phyloP scores from a whole-genome alignment of 1,284 basidiomycete genomes.

The Puccinia hordei region DNA sequence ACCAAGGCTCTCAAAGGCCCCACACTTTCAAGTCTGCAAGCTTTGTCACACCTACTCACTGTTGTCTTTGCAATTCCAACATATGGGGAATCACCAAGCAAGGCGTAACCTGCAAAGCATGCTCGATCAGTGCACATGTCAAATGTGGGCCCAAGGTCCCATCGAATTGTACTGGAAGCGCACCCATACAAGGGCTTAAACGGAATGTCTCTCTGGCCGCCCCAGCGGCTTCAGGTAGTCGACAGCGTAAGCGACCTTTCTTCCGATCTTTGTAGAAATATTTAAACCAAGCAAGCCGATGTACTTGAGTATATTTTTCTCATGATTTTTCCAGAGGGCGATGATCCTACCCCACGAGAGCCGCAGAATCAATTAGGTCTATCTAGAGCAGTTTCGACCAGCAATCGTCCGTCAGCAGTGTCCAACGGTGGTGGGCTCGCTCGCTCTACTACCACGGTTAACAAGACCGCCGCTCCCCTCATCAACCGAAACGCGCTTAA shows the following conservation, averaged over 20 bases:
- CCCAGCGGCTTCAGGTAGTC: neutral
- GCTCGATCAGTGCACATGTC: conserved; percentile 74
- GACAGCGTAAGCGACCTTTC: conserved; percentile 9
- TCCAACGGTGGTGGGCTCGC: conserved; percentile 18
- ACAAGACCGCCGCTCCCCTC: conserved; percentile 47
- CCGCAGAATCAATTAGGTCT: neutral
- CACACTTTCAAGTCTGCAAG: conserved; percentile 78
- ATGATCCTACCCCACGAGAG: neutral
- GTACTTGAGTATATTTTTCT: neutral
- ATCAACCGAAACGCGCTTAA: conserved; percentile 8
- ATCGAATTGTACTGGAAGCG: conserved; percentile 32
- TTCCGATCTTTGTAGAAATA: neutral
- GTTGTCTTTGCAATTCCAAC: conserved; percentile 72
- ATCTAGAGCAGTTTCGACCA: neutral
- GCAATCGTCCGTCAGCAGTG: neutral
- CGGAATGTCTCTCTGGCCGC: neutral
- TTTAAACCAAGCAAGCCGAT: neutral
- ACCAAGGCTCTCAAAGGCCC: conserved; percentile 70
- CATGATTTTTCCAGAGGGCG: neutral
- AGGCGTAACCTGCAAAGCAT: conserved; percentile 77
- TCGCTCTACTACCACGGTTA: conserved; percentile 24
- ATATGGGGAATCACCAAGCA: conserved; percentile 83
- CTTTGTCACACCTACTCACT: conserved; percentile 78
- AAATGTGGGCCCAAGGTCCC: conserved; percentile 80
- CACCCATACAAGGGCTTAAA: neutral